These are phyloP conservation scores for Xerocomus potaroensis DNA, from an alignment of 768 basidiomycete species.

Conservation along the genomic window DNA sequence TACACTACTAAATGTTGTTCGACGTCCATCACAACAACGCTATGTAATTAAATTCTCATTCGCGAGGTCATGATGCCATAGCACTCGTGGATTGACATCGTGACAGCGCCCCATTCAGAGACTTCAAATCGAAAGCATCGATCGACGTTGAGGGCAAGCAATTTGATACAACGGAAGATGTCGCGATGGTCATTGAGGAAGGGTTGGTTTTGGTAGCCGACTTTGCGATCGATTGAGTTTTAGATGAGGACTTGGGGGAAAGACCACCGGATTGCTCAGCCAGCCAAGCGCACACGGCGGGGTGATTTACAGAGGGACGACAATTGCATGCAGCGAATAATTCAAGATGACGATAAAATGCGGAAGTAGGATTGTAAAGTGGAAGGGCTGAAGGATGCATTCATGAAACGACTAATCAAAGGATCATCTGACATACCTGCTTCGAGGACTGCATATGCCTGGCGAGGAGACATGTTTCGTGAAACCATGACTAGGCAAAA, in stretches of 20 bases:
- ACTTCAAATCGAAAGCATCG: slow-evolving; percentile 21
- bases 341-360: slow-evolving; percentile 46
- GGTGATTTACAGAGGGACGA: slow-evolving; percentile 37
- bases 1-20: slow-evolving; percentile 5
- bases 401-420: neutral
- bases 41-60: neutral
- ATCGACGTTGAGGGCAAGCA: slow-evolving; percentile 5
- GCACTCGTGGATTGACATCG: slow-evolving; percentile 20
- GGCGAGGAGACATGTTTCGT: slow-evolving; percentile 33
- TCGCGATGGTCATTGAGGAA: slow-evolving; percentile 12
- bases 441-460: slow-evolving; percentile 40
- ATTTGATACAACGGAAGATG: slow-evolving; percentile 6
- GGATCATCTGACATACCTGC: slow-evolving; percentile 32
- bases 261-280: slow-evolving; percentile 24
- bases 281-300: slow-evolving; percentile 39
- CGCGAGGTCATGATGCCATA: slow-evolving; percentile 6
- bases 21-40: slow-evolving; percentile 2
- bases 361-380: slow-evolving; percentile 46
- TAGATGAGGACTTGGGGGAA: slow-evolving; percentile 10
- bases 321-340: slow-evolving; percentile 41
- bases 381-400: slow-evolving; percentile 39
- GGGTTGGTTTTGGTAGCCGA: slow-evolving; percentile 1
- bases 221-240: slow-evolving; percentile 10
- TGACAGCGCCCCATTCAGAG: slow-evolving; percentile 25
- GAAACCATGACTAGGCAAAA: slow-evolving; percentile 43